A percentile compares a stretch with the other conserved stretches of the same genome.
phyloP scores from a whole-genome alignment of 768 basidiomycete species.

The Phaeotremella skinneri region DNA sequence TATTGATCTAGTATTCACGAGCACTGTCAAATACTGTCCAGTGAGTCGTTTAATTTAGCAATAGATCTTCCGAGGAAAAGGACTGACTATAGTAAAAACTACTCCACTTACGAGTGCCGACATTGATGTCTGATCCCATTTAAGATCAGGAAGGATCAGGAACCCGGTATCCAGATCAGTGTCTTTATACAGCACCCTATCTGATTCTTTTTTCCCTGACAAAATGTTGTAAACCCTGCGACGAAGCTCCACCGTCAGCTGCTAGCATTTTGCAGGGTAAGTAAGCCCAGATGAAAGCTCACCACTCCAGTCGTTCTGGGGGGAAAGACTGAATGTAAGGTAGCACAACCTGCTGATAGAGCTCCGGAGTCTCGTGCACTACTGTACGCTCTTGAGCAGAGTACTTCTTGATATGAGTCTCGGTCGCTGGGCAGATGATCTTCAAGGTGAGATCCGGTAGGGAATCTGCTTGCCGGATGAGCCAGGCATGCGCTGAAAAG shows the following conservation, averaged over 20 bases:
- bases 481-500: conserved; percentile 6
- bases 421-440: conserved; percentile 82
- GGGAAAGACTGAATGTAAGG: conserved; percentile 79
- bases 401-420: conserved; percentile 88
- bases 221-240: conserved; percentile 83
- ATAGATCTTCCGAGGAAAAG: background rate
- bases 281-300: conserved; percentile 16
- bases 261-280: background rate
- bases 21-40: conserved; percentile 70
- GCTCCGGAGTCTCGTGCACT: conserved; percentile 75
- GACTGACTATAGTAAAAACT: too few species aligned
- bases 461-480: conserved; percentile 27
- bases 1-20: conserved; percentile 64
- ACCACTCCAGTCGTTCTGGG: conserved; percentile 77
- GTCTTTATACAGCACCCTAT: conserved; percentile 67
- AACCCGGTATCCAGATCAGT: conserved; percentile 59
- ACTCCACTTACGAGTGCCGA: conserved; percentile 61
- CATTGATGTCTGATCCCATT: conserved; percentile 83
- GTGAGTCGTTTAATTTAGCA: background rate
- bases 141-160: conserved; percentile 89
- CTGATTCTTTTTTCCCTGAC: conserved; percentile 68
- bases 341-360: conserved; percentile 68
- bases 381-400: conserved; percentile 68
- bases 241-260: background rate
- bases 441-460: conserved; percentile 77